Evolutionary conservation across 306 rosid genomes (phyloP), one percentile per base, ranked within the genome.

Genomic region (Herpetospermum pedunculosum): DNA sequence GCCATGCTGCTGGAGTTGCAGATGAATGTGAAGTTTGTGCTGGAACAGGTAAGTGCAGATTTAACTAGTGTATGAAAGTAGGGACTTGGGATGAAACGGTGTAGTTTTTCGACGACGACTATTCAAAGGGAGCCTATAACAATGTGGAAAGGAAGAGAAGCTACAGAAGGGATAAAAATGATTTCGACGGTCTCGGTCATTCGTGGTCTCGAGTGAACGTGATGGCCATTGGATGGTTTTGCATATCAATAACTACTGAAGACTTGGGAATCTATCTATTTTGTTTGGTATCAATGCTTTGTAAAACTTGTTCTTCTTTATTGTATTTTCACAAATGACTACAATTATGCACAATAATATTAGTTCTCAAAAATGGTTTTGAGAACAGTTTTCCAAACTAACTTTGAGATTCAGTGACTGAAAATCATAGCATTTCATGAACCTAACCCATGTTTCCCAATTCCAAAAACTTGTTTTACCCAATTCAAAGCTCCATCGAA

Each of bases 31-130:
- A 81, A 46, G 88, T 83, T 74, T 94, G 99, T 83, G 89, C 88
- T 6, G 97, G 99, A 41, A 91, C 97, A 44, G 84, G 88, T 67
- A 90, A 87, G 80, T 92, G 98, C 84, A 85, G 72, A 79, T 85
- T 92, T 40, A 81, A 84, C 76, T 84, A 78, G 73, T 73, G 47
- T 19, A 68, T 77, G 52, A 41, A 30, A 58, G 52, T 18, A 6
- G 23, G 13, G 34, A 59, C 8, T 44, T 16, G 23, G 41, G 41
- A 70, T 40, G 32, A 19, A 68, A 38, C 19, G 5, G 11, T 8
- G 8, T 6, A 43, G 53, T 67, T 37, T 67, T 40, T 38, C 30
- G 34, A 40, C 8, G 19, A 65, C 32, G 9, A 38, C 10, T 23
- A 10, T 40, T 40, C 10, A 12, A 40, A 64, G 18, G 18, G n/a